Base-by-base conservation (phyloP, 192 early-diverging fungal genomes). In the Radiomyces spectabilis region DNA sequence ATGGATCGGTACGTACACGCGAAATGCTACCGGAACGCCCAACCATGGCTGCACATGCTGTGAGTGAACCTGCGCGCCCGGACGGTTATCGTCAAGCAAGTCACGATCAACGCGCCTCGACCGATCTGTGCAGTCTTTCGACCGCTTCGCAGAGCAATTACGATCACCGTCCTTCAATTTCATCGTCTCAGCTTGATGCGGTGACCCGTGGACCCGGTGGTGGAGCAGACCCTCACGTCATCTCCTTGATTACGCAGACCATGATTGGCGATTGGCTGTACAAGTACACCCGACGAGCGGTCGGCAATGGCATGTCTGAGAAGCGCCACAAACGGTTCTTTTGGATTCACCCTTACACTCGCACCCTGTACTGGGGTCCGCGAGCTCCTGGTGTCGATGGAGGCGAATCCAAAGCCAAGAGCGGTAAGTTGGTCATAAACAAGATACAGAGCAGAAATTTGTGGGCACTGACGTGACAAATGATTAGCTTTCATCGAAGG, bases 331-430 rank as follows among this genome's bases (percentile, higher is more conserved):
- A 72, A 51, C 77, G 87, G 10, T 90, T 79, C 73, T 86, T 90
- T 39, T 90, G 87, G 87, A 76, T 90, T 25, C 85, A 88, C 44
- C 87, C 87, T 19, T 90, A 88, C 37, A 85, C 86, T 19, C 82
- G 82, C 52, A 84, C 83, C 24, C 63, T 90, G 44, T 84, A 90
- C 56, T 90, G 87, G 87, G 80, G 79, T 51, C 71, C 63, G 46
- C 71, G 77, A 47, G 80, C 80, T 27, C 85, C 86, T 24, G 71
- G 72, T 16, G 56, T 57, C n/a, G 72, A 70, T 49, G 55, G 53
- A 19, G 53, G 41, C 40, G 63, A 61, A 45, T 47, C 67, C 5
- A 62, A 65, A 22, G 60, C 68, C 18, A 78, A 75, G 64, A 72
- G 70, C 51, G 72, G 73, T 70, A 75, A 58, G 56, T 61, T 27